Conservation (phyloP, 371 early-diverging fungal species). For the Lichtheimia hyalospora region DNA sequence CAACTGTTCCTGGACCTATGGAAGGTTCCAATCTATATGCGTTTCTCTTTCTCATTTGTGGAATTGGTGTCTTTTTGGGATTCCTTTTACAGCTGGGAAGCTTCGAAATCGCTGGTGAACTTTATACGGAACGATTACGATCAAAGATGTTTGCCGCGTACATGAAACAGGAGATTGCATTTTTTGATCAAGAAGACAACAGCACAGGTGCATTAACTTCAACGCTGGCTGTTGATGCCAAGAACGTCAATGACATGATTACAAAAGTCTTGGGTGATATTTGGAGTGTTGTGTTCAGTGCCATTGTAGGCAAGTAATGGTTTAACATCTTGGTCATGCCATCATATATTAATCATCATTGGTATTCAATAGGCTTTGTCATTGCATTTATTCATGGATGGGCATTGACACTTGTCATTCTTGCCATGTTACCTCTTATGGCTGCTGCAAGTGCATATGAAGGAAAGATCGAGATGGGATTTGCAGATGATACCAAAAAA, state of each 20-base stretch:
- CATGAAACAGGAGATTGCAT: conserved; percentile 77
- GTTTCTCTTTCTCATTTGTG: conserved; percentile 64
- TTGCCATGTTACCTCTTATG: conserved; percentile 53
- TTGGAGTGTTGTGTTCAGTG: conserved; percentile 44
- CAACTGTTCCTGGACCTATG: conserved; percentile 23
- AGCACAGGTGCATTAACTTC: conserved; percentile 76
- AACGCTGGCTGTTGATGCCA: conserved; percentile 76
- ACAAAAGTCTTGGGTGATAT: conserved; percentile 58
- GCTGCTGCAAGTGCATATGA: conserved; percentile 43
- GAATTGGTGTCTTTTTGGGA: conserved; percentile 41
- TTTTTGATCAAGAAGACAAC: conserved; percentile 80
- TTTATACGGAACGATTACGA: conserved; percentile 59
- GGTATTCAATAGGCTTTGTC: conserved; percentile 23
- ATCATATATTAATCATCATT: neutral
- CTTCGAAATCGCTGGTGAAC: conserved; percentile 48
- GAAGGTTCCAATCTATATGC: conserved; percentile 67
- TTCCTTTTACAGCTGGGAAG: conserved; percentile 24
- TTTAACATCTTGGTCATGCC: neutral
- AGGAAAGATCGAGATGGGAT: conserved; percentile 44
- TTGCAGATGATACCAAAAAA: conserved; percentile 58
- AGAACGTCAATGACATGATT: conserved; percentile 58
- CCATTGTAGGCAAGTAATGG: conserved; percentile 24
- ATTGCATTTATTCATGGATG: conserved; percentile 56
- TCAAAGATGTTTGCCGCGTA: conserved; percentile 48
- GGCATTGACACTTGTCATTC: conserved; percentile 58